Evolutionary conservation across 495 filamentous ascomycete species (phyloP).

Genomic region (Lasiosphaeria miniovina): DNA sequence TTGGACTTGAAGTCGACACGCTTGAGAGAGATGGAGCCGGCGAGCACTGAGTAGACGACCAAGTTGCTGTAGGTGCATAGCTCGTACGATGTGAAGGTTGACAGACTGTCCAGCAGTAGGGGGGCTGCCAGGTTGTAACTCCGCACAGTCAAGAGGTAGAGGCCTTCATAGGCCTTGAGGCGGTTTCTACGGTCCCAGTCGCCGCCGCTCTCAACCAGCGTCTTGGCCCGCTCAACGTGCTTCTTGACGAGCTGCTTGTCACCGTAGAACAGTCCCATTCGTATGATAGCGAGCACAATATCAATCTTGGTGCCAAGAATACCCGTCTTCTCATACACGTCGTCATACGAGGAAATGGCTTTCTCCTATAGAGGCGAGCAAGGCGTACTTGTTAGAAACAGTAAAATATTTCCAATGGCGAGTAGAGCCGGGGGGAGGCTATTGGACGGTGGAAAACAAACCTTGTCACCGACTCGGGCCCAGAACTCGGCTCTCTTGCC

Average conservation of each 20-base stretch:
- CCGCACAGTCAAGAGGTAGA: slow-evolving; percentile 87
- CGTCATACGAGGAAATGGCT: slow-evolving; percentile 86
- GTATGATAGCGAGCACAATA: slow-evolving; percentile 90
- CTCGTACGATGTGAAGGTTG: slow-evolving; percentile 98
- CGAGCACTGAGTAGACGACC: slow-evolving; percentile 92
- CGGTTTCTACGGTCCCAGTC: slow-evolving; percentile 98
- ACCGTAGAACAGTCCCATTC: slow-evolving; percentile 91
- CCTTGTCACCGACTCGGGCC: slow-evolving; percentile 93
- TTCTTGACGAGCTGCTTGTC: slow-evolving; percentile 90
- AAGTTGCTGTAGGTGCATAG: slow-evolving; percentile 92
- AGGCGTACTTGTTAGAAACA: slow-evolving; percentile 9
- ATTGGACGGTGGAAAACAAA: slow-evolving; percentile 35
- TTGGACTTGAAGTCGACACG: slow-evolving; percentile 98
- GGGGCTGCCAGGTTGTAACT: slow-evolving; percentile 88
- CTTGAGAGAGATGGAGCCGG: slow-evolving; percentile 90
- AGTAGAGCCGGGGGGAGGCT: no score
- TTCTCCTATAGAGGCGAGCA: slow-evolving; percentile 63
- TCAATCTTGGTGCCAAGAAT: slow-evolving; percentile 96
- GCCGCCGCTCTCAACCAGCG: slow-evolving; percentile 86
- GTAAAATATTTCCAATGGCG: background rate
- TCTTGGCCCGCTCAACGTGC: slow-evolving; percentile 84
- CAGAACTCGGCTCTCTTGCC: slow-evolving; percentile 96
- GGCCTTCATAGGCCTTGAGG: slow-evolving; percentile 95
- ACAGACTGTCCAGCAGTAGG: slow-evolving; percentile 89
- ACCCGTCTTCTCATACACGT: slow-evolving; percentile 88